Conservation (phyloP, 192 early-diverging fungal genomes). For the Gonapodya prolifera region DNA sequence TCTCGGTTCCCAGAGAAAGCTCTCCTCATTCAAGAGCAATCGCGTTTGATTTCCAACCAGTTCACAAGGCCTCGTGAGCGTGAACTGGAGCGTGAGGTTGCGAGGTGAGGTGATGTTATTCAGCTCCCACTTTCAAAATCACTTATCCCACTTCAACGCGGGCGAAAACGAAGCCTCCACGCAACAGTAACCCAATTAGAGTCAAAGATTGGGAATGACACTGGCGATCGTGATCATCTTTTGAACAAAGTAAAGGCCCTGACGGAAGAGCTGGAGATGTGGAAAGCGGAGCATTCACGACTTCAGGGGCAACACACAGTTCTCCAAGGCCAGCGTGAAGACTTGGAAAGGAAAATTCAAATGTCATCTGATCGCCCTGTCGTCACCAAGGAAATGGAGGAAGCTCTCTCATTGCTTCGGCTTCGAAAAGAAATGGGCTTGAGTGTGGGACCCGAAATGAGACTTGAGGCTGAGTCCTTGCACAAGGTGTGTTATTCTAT, state of each 20-base stretch:
- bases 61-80: not conserved
- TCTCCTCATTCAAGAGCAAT: slow-evolving; percentile 8
- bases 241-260: not conserved
- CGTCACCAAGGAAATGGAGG: slow-evolving; percentile 31
- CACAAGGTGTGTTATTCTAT: slow-evolving; percentile 12
- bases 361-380: too few species aligned
- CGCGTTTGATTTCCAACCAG: not conserved
- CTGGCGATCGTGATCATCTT: slow-evolving; percentile 7
- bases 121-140: too few species aligned
- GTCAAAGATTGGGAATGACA: too few species aligned
- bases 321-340: slow-evolving; percentile 16
- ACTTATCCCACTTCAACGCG: too few species aligned
- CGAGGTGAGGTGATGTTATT: too few species aligned
- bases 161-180: too few species aligned
- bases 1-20: slow-evolving; percentile 24
- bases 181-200: too few species aligned
- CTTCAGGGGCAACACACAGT: slow-evolving; percentile 24
- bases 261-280: slow-evolving; percentile 14
- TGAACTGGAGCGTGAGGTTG: too few species aligned
- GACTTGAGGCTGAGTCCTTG: slow-evolving; percentile 21
- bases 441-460: slow-evolving; percentile 25
- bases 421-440: slow-evolving; percentile 26
- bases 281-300: slow-evolving; percentile 13
- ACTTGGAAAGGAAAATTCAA: slow-evolving; percentile 19
- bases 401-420: slow-evolving; percentile 30